phyloP scores from a whole-genome alignment of 192 early-diverging fungal genomes.

The Backusella psychrophila region DNA sequence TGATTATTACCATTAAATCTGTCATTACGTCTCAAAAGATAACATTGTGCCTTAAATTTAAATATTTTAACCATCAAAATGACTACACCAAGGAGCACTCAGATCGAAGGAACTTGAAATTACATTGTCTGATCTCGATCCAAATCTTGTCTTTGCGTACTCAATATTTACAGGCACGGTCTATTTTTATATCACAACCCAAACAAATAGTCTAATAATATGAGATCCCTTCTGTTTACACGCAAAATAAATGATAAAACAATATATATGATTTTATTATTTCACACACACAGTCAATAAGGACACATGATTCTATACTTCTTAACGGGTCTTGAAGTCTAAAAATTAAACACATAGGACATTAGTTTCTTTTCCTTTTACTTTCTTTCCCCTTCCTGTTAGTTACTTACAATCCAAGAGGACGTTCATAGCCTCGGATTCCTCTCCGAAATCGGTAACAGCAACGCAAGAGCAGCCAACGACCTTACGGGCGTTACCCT shows the following conservation, averaged over 20 bases:
- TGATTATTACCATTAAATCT: too few relatives aligned
- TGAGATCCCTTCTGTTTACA: not conserved
- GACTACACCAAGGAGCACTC: too few relatives aligned
- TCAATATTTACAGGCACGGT: too few relatives aligned
- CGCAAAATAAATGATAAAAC: not conserved
- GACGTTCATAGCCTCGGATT: slow-evolving; percentile 96
- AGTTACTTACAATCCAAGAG: slow-evolving; percentile 66
- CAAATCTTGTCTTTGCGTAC: not conserved
- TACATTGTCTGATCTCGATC: not conserved
- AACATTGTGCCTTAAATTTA: too few relatives aligned
- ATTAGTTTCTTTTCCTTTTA: not conserved
- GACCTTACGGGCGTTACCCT: slow-evolving; percentile 98
- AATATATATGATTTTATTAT: not conserved
- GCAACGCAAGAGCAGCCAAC: slow-evolving; percentile 95
- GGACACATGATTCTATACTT: not conserved
- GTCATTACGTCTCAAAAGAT: too few relatives aligned
- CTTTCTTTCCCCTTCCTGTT: not conserved
- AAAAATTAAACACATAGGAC: not conserved
- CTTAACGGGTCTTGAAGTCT: slow-evolving; percentile 42
- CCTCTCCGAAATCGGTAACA: slow-evolving; percentile 97
- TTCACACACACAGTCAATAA: not conserved
- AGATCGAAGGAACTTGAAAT: not conserved
- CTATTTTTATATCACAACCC: not conserved
- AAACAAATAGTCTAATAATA: not conserved
- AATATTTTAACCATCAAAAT: too few relatives aligned